Base-by-base conservation (phyloP, 306 rosid species). In the Quercus wislizeni region DNA sequence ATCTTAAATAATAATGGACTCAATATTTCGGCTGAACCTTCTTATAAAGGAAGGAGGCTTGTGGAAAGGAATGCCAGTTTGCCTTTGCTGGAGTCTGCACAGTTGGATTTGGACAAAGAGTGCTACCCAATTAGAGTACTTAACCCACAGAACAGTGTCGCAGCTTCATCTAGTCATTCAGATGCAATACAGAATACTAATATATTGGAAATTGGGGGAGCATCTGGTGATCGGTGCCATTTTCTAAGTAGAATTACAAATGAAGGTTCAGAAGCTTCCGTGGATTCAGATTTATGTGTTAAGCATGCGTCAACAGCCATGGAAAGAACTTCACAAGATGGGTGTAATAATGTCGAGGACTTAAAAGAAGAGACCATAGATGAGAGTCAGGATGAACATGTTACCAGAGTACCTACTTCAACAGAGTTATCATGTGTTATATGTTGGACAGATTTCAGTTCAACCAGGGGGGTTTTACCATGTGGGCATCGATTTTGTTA, bases 401-500 rank as follows among this genome's bases (percentile, higher is more conserved):
- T 69, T 77, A 78, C 85, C 43, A 49, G 52, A 55, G 46, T 82
- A 78, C 81, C 86, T 73, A 76, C 80, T 74, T 76, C 95, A 23
- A 61, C 73, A 19, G 92, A 92, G 69, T 51, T 90, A 84, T 92
- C 99, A 71, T 95, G 99, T 77, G 97, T 91, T 54, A 95, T 95
- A 78, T 95, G 99, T 84, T 90, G 84, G 89, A 85, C 88, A 56
- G 97, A 90, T 79, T 92, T 85, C 85, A 90, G 96, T 85, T 76
- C 89, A 73, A 89, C 82, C 46, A 74, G 97, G 80, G 99, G 98
- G 28, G 83, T 91, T 83, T 85, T 95, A 83, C 91, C 88, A 0
- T 95, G 99, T 83, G 97, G 95, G 74, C 99, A 95, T 80, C 91
- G 95, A 55, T 95, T 84, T 88, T 95, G 99, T 81, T 92, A 80